Conservation (phyloP, 2,329 filamentous ascomycete species). For the Sporothrix pallida region DNA sequence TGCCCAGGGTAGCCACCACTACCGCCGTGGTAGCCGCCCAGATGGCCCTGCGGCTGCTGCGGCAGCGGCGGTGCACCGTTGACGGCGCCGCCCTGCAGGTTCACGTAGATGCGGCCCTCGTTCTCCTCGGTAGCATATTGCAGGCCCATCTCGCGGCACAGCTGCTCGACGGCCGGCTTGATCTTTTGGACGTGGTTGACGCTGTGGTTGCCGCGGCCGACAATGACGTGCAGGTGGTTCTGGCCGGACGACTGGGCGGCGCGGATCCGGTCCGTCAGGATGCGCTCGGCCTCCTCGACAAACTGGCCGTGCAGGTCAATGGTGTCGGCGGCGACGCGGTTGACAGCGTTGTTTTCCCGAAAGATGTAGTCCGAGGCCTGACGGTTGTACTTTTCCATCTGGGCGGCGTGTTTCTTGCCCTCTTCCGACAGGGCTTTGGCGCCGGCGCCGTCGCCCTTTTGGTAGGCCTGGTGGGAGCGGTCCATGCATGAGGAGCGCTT, state of each 20-base stretch:
- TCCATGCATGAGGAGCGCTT: constrained; percentile 81
- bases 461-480: constrained; percentile 77
- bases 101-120: constrained; percentile 84
- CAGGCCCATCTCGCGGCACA: constrained; percentile 82
- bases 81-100: constrained; percentile 75
- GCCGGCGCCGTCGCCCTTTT: constrained; percentile 77
- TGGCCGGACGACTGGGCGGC: constrained; percentile 76
- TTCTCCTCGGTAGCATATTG: constrained; percentile 88
- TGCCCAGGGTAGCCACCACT: constrained; percentile 49
- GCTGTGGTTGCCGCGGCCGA: constrained; percentile 93
- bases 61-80: constrained; percentile 51
- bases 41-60: constrained; percentile 52
- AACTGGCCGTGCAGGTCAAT: constrained; percentile 96
- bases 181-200: constrained; percentile 85
- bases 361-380: constrained; percentile 95
- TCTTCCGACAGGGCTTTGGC: constrained; percentile 85
- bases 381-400: constrained; percentile 87
- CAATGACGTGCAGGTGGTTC: constrained; percentile 88
- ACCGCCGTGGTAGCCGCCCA: constrained; percentile 49
- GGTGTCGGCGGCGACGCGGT: constrained; percentile 76
- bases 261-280: constrained; percentile 83
- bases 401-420: constrained; percentile 80
- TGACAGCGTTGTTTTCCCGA: constrained; percentile 85
- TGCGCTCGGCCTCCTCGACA: constrained; percentile 92
- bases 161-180: constrained; percentile 89